Conservation (phyloP, 352 stramenopile species). For the Pythium volutum region DNA sequence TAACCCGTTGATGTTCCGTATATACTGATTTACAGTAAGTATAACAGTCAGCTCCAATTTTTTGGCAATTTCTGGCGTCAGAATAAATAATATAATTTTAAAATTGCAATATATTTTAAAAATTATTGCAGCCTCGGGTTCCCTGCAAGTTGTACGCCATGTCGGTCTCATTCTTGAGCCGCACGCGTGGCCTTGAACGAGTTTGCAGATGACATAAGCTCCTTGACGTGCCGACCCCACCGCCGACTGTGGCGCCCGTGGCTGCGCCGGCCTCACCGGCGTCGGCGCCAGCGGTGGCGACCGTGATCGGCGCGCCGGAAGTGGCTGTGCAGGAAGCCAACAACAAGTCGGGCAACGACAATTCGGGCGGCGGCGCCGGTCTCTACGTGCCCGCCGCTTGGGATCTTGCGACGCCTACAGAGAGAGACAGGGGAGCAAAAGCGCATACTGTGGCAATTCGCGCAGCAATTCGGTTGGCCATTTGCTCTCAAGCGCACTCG, state of each 20-base stretch:
- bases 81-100: no score
- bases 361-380: conserved; percentile 12
- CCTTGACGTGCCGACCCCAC: no score
- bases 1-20: no score
- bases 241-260: not conserved
- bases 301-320: conserved; percentile 12
- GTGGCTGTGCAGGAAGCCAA: conserved; percentile 36
- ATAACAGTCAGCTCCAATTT: no score
- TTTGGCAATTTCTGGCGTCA: no score
- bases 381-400: conserved; percentile 72
- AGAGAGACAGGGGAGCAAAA: conserved; percentile 85
- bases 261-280: not conserved
- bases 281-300: conserved; percentile 2
- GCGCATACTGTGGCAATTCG: conserved; percentile 27
- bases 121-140: no score
- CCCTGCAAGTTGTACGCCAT: no score
- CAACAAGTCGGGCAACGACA: conserved; percentile 20
- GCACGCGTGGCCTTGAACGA: no score
- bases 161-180: no score
- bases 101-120: no score
- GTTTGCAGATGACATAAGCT: no score
- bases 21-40: no score
- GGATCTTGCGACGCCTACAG: conserved; percentile 79
- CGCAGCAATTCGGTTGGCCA: conserved; percentile 54
- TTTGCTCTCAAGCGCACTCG: conserved; percentile 64